A percentile compares a stretch with the other conserved stretches of the same genome.
These are phyloP conservation scores for Berberis vulgaris DNA, from an alignment of 164 flowering plant species.

Conservation along the genomic window DNA sequence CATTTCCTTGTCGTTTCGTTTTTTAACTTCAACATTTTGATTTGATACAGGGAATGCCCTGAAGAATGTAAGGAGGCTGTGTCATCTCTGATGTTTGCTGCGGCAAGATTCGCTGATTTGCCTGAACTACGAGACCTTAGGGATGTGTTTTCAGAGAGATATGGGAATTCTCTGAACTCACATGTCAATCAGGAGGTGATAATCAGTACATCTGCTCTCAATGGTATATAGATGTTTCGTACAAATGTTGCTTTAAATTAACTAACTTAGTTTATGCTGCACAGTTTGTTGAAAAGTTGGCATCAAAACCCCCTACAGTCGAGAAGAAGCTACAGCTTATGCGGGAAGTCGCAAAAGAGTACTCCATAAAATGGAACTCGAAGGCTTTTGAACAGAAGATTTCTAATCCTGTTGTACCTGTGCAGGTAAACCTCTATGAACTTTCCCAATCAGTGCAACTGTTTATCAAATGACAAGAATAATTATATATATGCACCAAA, in stretches of 20 bases:
- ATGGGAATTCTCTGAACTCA: constrained; percentile 47
- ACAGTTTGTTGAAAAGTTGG: constrained; percentile 39
- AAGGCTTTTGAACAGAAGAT: constrained; percentile 42
- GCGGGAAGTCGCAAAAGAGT: constrained; percentile 48
- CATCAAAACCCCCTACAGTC: constrained; percentile 28
- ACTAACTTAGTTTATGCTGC: constrained; percentile 5
- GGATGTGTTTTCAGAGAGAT: constrained; percentile 59
- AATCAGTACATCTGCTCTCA: neutral
- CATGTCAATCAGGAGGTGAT: constrained; percentile 60
- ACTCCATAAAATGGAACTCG: constrained; percentile 49
- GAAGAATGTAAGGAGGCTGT: constrained; percentile 74
- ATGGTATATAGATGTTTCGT: neutral
- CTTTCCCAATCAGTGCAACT: too few species aligned
- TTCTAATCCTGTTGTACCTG: constrained; percentile 21
- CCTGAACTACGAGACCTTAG: constrained; percentile 89
- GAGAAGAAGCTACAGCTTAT: constrained; percentile 57
- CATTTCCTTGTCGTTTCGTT: neutral
- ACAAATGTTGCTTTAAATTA: neutral
- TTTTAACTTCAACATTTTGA: neutral
- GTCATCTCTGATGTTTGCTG: constrained; percentile 78
- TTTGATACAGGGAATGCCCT: constrained; percentile 64
- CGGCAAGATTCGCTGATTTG: constrained; percentile 83
- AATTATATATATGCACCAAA: too few species aligned
- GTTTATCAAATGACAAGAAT: too few species aligned
- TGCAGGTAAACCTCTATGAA: constrained; percentile 16